Evolutionary conservation across 2,329 filamentous ascomycete genomes (phyloP).

Genomic region (Thelonectria rubi): DNA sequence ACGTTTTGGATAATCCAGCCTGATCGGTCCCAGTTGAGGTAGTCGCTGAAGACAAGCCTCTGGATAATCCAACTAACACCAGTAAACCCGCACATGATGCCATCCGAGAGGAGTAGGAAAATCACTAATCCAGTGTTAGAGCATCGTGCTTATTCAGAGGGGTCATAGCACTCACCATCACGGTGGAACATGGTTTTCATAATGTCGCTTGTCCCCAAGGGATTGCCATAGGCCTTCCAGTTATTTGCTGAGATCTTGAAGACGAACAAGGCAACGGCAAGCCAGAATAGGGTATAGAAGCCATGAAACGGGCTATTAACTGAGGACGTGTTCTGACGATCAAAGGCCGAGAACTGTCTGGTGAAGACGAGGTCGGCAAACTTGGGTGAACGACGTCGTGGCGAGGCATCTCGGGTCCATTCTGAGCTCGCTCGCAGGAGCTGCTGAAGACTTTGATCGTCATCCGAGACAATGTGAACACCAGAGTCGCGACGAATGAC

Average conservation of each 20-base stretch:
- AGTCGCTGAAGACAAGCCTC: constrained; percentile 64
- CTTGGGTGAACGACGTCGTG: constrained; percentile 35
- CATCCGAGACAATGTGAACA: constrained; percentile 42
- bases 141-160: not conserved
- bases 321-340: constrained; percentile 72
- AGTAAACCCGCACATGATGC: constrained; percentile 72
- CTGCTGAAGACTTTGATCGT: constrained; percentile 44
- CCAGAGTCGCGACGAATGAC: constrained; percentile 34
- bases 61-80: constrained; percentile 74
- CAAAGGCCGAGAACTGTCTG: constrained; percentile 76
- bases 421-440: constrained; percentile 40
- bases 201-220: constrained; percentile 77
- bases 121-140: constrained; percentile 50
- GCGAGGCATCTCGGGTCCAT: constrained; percentile 34
- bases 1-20: constrained; percentile 80
- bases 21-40: constrained; percentile 70
- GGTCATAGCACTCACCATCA: constrained; percentile 50
- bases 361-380: constrained; percentile 72
- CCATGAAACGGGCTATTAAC: constrained; percentile 78
- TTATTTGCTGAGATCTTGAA: constrained; percentile 74
- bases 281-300: constrained; percentile 84
- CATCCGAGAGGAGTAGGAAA: constrained; percentile 70
- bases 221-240: constrained; percentile 72
- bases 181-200: constrained; percentile 70
- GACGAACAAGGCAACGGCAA: constrained; percentile 72